Evolutionary conservation across 169 alveolate species (phyloP).

Genomic region (Neospora caninum): DNA sequence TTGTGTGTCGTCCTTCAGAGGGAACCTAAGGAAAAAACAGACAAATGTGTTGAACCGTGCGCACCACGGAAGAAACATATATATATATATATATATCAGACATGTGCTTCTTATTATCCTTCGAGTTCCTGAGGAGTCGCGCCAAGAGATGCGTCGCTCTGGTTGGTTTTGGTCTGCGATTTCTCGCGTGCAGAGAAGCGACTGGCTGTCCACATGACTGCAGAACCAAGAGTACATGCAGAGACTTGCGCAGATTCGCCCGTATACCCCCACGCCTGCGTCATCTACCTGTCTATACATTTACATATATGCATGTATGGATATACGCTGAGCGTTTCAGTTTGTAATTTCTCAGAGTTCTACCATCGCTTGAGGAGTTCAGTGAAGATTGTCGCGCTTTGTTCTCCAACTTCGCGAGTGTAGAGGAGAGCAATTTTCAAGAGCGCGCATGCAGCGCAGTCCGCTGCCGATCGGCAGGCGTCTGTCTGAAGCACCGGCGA

Average conservation of each 20-base stretch:
- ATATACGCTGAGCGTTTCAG: neutral
- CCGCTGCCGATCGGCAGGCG: conserved; percentile 57
- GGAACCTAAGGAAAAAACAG: conserved; percentile 42
- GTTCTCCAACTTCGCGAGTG: neutral
- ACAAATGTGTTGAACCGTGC: neutral
- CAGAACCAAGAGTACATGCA: no score
- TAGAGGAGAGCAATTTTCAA: conserved; percentile 44
- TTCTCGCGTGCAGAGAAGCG: no score
- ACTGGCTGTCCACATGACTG: no score
- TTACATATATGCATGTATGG: neutral
- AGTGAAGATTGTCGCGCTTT: neutral
- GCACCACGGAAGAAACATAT: neutral
- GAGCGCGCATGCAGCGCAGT: conserved; percentile 64
- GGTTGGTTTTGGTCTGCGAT: no score
- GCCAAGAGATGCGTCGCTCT: no score
- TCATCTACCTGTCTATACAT: no score
- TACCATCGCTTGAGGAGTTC: conserved; percentile 60
- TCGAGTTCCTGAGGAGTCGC: no score
- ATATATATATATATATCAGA: neutral
- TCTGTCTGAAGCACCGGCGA: conserved; percentile 49
- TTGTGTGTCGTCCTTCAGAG: conserved; percentile 62
- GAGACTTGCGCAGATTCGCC: no score
- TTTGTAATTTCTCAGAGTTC: neutral
- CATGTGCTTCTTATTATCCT: no score
- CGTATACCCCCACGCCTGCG: no score